A percentile compares a stretch with the other conserved stretches of the same genome.
Evolutionary conservation across 2,329 filamentous ascomycete species (phyloP).

Genomic region (Emmonsia crescens): DNA sequence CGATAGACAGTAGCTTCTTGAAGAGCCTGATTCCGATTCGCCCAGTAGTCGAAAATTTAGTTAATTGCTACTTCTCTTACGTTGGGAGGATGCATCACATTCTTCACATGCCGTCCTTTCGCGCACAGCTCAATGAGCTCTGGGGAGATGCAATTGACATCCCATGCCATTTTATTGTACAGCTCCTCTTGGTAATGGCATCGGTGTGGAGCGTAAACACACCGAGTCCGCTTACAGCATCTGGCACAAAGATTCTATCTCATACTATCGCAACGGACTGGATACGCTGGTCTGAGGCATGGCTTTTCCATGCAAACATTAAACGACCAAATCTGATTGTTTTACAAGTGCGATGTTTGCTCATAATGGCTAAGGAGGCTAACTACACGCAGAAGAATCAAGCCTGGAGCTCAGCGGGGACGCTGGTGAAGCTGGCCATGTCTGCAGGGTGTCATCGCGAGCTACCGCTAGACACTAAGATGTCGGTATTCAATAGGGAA

Average conservation of each 20-base stretch:
- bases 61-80: slow-evolving; percentile 29
- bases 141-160: slow-evolving; percentile 22
- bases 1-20: slow-evolving; percentile 22
- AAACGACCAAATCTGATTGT: slow-evolving; percentile 42
- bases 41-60: slow-evolving; percentile 26
- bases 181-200: slow-evolving; percentile 29
- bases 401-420: slow-evolving; percentile 42
- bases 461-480: slow-evolving; percentile 21
- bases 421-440: slow-evolving; percentile 43
- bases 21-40: slow-evolving; percentile 26
- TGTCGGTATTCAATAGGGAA: slow-evolving; percentile 32
- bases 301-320: slow-evolving; percentile 65
- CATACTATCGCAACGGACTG: slow-evolving; percentile 46
- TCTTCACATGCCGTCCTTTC: slow-evolving; percentile 31
- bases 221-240: neutral
- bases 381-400: slow-evolving; percentile 45
- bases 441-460: slow-evolving; percentile 42
- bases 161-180: slow-evolving; percentile 24
- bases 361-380: slow-evolving; percentile 40
- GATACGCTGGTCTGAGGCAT: slow-evolving; percentile 79
- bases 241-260: slow-evolving; percentile 6
- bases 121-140: slow-evolving; percentile 27
- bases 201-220: slow-evolving; percentile 25
- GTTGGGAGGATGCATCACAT: slow-evolving; percentile 32
- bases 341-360: slow-evolving; percentile 42